Evolutionary conservation across 208 protist genomes (phyloP).

Genomic region (Blastocrithidia nonstop): DNA sequence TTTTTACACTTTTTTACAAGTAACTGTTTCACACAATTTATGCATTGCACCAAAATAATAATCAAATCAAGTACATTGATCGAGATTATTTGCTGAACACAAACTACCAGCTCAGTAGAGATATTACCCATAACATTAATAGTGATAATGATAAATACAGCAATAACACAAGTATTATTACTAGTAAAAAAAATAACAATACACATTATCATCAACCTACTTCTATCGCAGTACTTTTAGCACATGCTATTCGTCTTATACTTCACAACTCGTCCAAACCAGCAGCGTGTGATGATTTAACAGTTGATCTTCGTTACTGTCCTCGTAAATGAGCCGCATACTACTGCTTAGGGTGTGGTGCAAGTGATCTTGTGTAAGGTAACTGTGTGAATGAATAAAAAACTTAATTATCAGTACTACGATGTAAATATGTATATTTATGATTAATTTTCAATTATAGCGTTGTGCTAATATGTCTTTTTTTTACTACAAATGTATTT

Average conservation of each 20-base stretch:
- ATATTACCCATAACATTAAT: background rate
- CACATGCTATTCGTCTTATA: constrained; percentile 42
- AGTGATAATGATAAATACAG: constrained; percentile 1
- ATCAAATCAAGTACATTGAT: no score
- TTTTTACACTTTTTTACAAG: constrained; percentile 68
- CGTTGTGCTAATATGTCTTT: background rate
- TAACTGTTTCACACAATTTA: no score
- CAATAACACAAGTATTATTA: background rate
- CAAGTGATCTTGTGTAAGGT: background rate
- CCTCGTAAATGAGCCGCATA: constrained; percentile 73
- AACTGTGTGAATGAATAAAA: no score
- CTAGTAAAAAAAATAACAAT: constrained; percentile 2
- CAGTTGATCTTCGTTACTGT: constrained; percentile 41
- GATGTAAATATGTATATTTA: constrained; percentile 1
- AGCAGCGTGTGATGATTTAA: constrained; percentile 33
- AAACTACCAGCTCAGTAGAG: no score
- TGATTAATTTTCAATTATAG: background rate
- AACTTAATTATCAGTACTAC: background rate
- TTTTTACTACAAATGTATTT: background rate
- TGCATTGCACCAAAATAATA: no score
- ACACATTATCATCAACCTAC: constrained; percentile 9
- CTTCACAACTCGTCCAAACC: no score
- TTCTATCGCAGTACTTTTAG: constrained; percentile 56
- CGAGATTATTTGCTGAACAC: no score
- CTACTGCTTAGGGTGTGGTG: constrained; percentile 59